Evolutionary conservation across 2,329 filamentous ascomycete species (phyloP).

Genomic region (Aspergillus versicolor): DNA sequence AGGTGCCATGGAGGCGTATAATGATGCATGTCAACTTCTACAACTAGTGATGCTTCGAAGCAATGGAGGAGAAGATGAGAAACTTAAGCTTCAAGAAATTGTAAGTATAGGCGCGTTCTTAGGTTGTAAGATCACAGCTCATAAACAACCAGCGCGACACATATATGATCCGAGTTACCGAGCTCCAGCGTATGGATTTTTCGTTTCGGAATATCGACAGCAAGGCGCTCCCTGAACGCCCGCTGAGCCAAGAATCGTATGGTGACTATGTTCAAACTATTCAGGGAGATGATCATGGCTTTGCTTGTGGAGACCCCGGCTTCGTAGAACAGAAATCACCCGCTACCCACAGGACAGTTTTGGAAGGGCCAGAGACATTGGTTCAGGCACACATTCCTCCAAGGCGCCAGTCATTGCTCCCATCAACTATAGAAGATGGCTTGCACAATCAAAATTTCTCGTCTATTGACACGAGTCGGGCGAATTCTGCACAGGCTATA

Average conservation of each 20-base stretch:
- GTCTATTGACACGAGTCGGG: constrained; percentile 40
- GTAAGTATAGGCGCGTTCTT: constrained; percentile 55
- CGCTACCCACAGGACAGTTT: constrained; percentile 26
- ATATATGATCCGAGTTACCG: constrained; percentile 85
- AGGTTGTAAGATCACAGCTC: neutral
- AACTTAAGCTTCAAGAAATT: constrained; percentile 83
- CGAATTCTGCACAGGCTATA: constrained; percentile 36
- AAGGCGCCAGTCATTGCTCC: constrained; percentile 40
- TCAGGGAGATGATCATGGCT: constrained; percentile 38
- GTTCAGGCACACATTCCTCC: constrained; percentile 33
- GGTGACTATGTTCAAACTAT: constrained; percentile 43
- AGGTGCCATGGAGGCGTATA: constrained; percentile 84
- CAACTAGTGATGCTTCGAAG: constrained; percentile 86
- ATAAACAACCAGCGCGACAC: constrained; percentile 66
- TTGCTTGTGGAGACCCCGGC: constrained; percentile 54
- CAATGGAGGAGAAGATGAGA: constrained; percentile 79
- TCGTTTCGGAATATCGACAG: constrained; percentile 52
- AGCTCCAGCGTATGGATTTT: constrained; percentile 70
- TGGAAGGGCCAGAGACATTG: constrained; percentile 26
- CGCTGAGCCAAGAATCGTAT: constrained; percentile 59
- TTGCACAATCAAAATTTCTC: constrained; percentile 16
- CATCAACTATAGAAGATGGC: constrained; percentile 34
- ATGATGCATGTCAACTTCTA: constrained; percentile 83
- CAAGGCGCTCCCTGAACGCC: constrained; percentile 75
- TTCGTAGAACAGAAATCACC: constrained; percentile 49